Base-by-base conservation (phyloP, 306 rosid species). In the Vigna angularis region DNA sequence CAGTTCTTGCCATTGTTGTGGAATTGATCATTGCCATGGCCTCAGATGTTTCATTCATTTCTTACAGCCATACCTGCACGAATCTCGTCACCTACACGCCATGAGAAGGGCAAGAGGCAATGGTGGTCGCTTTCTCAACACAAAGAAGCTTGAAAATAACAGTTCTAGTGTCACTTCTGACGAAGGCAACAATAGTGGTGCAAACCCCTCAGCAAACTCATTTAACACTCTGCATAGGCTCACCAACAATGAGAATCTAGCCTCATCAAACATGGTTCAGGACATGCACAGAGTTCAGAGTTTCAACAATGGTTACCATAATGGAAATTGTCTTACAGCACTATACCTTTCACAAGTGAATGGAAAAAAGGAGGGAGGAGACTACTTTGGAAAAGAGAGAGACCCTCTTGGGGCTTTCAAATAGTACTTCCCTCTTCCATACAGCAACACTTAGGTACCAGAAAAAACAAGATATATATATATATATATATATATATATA, bases 31-130 rank as follows among this genome's bases (percentile, higher is more conserved):
- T 42, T 57, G 50, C 78, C 45, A 62, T 16, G 6, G 22, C 22
- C 56, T 56, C 63, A 18, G 9, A 4, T 52, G 72, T 75, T 66
- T 67, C 73, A 40, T 68, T 70, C 48, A 59, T 72, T 74, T 78
- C 75, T 52, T 38, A 5, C 90, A 93, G 98, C 98, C 98, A 57
- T 93, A 93, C 82, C 98, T 93, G 52, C 98, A 93, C 0, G 97
- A 93, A 74, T 93, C 97, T 18, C 89, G 98, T 20, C 98, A 93
- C 85, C 88, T 45, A 28, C 98, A 93, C 72, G 98, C 98, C 53
- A 80, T 93, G 89, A 91, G 91, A 80, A 90, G 98, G 81, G 97
- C 93, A 68, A 91, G 98, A 69, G 98, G 98, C 3, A 87, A 86
- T 15, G 97, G 98, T 12, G 98, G 97, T 9, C 97, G 98, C 77